A percentile compares a stretch with the other conserved stretches of the same genome.
Conservation (phyloP, 2,329 filamentous ascomycete genomes). For the Aulographum hederae region DNA sequence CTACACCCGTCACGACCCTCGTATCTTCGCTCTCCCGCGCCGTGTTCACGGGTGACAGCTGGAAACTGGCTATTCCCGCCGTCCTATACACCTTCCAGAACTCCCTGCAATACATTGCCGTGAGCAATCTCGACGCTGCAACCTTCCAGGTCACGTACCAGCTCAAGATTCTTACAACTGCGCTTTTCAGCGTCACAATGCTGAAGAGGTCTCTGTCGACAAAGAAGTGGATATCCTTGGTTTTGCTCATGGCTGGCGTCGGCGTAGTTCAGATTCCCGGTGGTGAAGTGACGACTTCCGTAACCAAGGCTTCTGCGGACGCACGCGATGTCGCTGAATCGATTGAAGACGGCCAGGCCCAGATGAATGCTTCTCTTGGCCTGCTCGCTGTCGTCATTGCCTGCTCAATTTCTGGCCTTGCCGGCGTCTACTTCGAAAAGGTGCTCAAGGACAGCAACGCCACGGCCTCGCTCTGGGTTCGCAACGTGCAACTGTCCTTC, state of each 20-base stretch:
- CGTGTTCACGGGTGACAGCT: conserved; percentile 79
- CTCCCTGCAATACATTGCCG: conserved; percentile 78
- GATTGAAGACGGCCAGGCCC: conserved; percentile 37
- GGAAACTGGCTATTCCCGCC: conserved; percentile 85
- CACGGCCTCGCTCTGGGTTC: conserved; percentile 70
- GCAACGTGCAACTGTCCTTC: conserved; percentile 86
- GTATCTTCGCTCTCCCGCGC: conserved; percentile 63
- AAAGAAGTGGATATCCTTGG: conserved; percentile 63
- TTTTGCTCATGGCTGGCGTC: conserved; percentile 66
- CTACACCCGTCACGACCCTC: conserved; percentile 61
- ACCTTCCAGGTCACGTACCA: conserved; percentile 91
- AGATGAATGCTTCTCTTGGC: conserved; percentile 54
- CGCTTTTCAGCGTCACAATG: conserved; percentile 67
- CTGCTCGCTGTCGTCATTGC: conserved; percentile 61
- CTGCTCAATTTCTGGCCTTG: conserved; percentile 65
- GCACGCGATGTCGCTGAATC: conserved; percentile 15
- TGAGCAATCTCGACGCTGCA: conserved; percentile 79
- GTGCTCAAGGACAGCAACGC: conserved; percentile 70
- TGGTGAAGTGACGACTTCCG: conserved; percentile 11
- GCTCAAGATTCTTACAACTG: conserved; percentile 82
- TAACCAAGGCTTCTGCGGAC: conserved; percentile 43
- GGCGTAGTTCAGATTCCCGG: conserved; percentile 55
- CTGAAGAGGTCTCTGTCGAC: conserved; percentile 51
- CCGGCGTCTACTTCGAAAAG: conserved; percentile 79
- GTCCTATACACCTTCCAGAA: conserved; percentile 82